Percentiles rank a stretch among this genome's conserved stretches.
Evolutionary conservation across 75 land plant genomes (phyloP).

Genomic region (Cunninghamia lanceolata): DNA sequence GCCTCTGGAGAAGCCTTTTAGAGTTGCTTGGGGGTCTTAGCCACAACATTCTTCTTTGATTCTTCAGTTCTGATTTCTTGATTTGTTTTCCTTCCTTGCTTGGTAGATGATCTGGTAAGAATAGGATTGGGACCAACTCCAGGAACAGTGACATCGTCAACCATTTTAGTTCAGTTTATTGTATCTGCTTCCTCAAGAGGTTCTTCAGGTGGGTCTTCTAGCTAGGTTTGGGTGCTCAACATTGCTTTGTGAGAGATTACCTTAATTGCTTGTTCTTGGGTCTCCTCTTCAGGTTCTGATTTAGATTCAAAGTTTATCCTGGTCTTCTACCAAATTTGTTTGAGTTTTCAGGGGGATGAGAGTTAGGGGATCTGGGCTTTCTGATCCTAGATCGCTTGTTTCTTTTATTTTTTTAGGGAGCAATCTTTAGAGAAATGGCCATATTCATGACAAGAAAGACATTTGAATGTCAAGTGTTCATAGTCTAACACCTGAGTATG

Average conservation of each 20-base stretch:
- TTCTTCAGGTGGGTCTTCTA: not conserved
- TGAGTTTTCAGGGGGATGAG: too few relatives aligned
- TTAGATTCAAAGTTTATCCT: too few relatives aligned
- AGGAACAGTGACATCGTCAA: too few relatives aligned
- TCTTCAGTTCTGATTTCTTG: not conserved
- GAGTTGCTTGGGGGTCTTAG: not conserved
- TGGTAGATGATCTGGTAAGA: not conserved
- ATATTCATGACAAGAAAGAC: too few relatives aligned
- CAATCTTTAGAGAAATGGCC: not conserved
- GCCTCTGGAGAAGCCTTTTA: not conserved
- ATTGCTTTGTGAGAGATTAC: not conserved
- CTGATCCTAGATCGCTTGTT: not conserved
- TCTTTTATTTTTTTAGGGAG: too few relatives aligned
- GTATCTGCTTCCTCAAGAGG: not conserved
- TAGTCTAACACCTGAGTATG: too few relatives aligned
- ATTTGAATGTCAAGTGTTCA: too few relatives aligned
- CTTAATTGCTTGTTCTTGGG: not conserved
- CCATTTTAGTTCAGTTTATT: not conserved
- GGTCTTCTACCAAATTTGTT: too few relatives aligned
- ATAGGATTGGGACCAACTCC: not conserved
- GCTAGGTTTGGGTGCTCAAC: not conserved
- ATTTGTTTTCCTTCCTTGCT: not conserved
- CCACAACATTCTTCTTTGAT: not conserved
- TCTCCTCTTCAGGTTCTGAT: not conserved
- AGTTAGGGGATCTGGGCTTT: not conserved